Base-by-base conservation (phyloP, 768 basidiomycete species). In the Suillus luteus region DNA sequence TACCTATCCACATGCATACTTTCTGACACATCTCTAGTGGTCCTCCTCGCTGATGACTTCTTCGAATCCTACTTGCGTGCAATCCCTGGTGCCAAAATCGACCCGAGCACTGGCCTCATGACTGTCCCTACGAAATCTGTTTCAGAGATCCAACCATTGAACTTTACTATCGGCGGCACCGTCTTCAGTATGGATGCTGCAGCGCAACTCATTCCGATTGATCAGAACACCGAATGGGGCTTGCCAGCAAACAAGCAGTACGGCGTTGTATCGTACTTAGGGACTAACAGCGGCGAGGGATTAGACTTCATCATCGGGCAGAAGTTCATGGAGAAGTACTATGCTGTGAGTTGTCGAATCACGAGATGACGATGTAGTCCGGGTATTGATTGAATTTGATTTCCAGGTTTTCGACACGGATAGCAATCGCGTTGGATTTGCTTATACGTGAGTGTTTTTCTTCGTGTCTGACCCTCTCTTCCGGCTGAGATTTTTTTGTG, bases 331-430 rank as follows among this genome's bases (percentile, higher is more conserved):
- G 59, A 60, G 59, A 60, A 31, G 9, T 60, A 58, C 59, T 60
- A 60, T 33, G 59, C 59, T 22, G 59, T 60, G 31, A 60, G 59
- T 60, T 27, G 55, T 57, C 38, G 10, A 27, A 27, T 17, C 22
- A 2, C 15, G 8, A 11, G 24, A 5, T 24, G 24, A 15, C 38
- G 11, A 2, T 40, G 24, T 17, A 27, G 27, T 31, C 9, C 9
- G 15, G 55, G 9, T 57, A 27, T 11, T 24, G 55, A 44, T 52
- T 27, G 22, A 5, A 0, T 19, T 33, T 27, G 19, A 5, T 0
- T 19, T 33, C 10, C 33, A 71, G 71, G 65, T 71, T 5, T 72
- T 72, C 22, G 70, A 72, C 51, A 8, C 59, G 22, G 71, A 72
- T 19, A 60, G 58, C 1, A 62, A 63, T 14, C 69, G 63, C 5